phyloP scores from a whole-genome alignment of 331 rosid species.

The Erythrophleum ivorense region DNA sequence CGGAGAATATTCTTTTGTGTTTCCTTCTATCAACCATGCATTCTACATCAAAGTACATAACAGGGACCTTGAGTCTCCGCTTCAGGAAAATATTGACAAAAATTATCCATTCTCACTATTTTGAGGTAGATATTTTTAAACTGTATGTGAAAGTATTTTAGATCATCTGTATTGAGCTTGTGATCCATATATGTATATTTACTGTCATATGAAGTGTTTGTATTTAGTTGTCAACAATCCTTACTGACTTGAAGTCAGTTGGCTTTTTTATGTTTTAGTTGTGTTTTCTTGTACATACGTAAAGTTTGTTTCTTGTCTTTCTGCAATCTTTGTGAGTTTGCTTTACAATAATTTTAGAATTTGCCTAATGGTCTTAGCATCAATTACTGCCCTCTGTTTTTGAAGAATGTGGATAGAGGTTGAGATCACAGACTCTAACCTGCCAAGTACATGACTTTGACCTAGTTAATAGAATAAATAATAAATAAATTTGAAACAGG shows the following conservation, averaged over 20 bases:
- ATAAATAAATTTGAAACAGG: background rate
- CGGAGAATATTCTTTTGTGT: conserved; percentile 88
- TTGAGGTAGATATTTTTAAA: conserved; percentile 67
- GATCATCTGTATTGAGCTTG: background rate
- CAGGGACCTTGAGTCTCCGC: conserved; percentile 90
- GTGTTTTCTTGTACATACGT: background rate
- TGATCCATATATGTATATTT: conserved; percentile 18
- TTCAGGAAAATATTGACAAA: conserved; percentile 93
- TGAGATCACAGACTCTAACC: conserved; percentile 8
- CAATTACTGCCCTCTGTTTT: conserved; percentile 5
- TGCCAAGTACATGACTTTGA: conserved; percentile 11
- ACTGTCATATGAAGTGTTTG: conserved; percentile 27
- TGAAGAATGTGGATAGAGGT: conserved; percentile 8
- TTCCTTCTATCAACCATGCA: conserved; percentile 87
- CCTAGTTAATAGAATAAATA: background rate
- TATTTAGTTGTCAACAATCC: conserved; percentile 25
- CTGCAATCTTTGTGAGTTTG: conserved; percentile 1
- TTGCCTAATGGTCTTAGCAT: conserved; percentile 15
- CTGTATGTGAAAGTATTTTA: conserved; percentile 13
- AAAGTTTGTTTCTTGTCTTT: background rate
- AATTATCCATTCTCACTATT: conserved; percentile 91
- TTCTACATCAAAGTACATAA: conserved; percentile 86
- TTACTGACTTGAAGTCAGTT: conserved; percentile 6
- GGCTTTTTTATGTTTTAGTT: background rate
- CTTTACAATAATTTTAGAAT: conserved; percentile 13